Percentiles rank a stretch among this genome's conserved stretches.
Conservation (phyloP, 768 basidiomycete species). For the Mycena polygramma region DNA sequence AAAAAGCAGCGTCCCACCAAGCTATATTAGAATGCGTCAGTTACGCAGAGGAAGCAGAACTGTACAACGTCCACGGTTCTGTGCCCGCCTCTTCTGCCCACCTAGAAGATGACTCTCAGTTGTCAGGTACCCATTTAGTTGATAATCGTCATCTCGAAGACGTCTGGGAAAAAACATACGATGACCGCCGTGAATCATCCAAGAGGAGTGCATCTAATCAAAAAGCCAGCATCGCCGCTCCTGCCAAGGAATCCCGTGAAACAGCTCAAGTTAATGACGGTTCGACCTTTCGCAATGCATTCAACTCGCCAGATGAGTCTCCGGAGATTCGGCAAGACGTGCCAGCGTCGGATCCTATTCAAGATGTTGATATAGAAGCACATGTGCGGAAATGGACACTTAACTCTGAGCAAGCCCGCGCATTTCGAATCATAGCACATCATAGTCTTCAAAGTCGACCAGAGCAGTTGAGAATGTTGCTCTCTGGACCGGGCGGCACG, state of each 20-base stretch:
- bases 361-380: constrained; percentile 6
- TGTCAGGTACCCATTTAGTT: neutral
- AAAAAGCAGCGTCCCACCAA: neutral
- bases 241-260: neutral
- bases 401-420: no score
- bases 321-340: constrained; percentile 13
- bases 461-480: no score
- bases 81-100: no score
- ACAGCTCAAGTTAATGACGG: constrained; percentile 13
- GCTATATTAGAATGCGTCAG: constrained; percentile 24
- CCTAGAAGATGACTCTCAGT: neutral
- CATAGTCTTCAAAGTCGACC: no score
- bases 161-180: constrained; percentile 35
- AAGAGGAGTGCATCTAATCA: constrained; percentile 26
- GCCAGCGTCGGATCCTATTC: neutral
- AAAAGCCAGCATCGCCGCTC: neutral
- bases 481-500: no score
- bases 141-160: constrained; percentile 22
- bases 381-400: no score
- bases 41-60: constrained; percentile 19
- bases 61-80: constrained; percentile 15
- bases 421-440: no score
- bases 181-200: constrained; percentile 24
- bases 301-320: constrained; percentile 6
- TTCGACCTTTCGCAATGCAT: constrained; percentile 14